phyloP scores from a whole-genome alignment of 495 filamentous ascomycete species.

The Penicillium simplicissimum region DNA sequence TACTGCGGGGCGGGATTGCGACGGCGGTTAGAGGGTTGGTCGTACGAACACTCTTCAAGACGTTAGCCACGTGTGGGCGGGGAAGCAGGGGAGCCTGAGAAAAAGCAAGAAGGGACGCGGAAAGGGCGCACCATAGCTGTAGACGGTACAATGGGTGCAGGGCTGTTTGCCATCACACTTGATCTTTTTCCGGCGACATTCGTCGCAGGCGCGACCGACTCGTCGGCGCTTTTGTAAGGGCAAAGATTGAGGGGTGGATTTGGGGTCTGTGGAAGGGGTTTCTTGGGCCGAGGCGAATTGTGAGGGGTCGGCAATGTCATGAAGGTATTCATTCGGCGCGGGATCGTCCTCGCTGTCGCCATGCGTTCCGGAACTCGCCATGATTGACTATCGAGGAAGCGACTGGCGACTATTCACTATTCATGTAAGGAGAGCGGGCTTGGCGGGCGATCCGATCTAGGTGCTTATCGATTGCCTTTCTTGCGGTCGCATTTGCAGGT shows the following conservation, averaged over 20 bases:
- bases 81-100: background rate
- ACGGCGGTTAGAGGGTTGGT: slow-evolving; percentile 93
- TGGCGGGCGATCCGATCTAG: slow-evolving; percentile 25
- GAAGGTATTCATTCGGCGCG: slow-evolving; percentile 24
- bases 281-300: slow-evolving; percentile 25
- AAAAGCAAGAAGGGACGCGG: slow-evolving; percentile 10
- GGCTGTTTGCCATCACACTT: slow-evolving; percentile 98
- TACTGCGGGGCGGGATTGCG: slow-evolving; percentile 95
- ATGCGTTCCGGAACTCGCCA: slow-evolving; percentile 22
- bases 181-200: slow-evolving; percentile 96
- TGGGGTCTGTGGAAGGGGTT: slow-evolving; percentile 29
- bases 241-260: slow-evolving; percentile 38
- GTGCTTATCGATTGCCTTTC: slow-evolving; percentile 21
- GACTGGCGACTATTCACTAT: slow-evolving; percentile 1
- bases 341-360: slow-evolving; percentile 43
- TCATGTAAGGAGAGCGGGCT: slow-evolving; percentile 30
- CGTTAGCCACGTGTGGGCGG: slow-evolving; percentile 34
- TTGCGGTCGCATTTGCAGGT: slow-evolving; percentile 14
- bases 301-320: slow-evolving; percentile 34
- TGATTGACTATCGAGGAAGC: slow-evolving; percentile 17
- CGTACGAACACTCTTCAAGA: slow-evolving; percentile 87
- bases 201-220: slow-evolving; percentile 92
- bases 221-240: slow-evolving; percentile 85
- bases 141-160: slow-evolving; percentile 96
- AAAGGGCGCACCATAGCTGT: slow-evolving; percentile 82